A percentile compares a stretch with the other conserved stretches of the same genome.
phyloP scores from a whole-genome alignment of 2,329 filamentous ascomycete genomes.

The Colletotrichum tropicicola region DNA sequence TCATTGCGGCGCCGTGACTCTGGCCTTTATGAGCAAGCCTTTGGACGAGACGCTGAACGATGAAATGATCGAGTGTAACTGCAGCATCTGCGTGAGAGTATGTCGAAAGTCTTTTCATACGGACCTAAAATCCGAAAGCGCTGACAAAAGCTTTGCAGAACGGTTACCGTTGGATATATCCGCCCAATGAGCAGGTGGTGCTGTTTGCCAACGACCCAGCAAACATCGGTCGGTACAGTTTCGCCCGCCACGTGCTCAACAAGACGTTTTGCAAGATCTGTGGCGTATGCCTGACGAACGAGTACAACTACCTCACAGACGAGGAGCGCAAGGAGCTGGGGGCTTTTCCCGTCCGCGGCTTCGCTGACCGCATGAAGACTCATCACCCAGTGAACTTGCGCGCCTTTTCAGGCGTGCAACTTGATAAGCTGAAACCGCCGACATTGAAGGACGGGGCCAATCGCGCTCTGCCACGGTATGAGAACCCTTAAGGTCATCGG shows the following conservation, averaged over 20 bases:
- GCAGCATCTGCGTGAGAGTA: slow-evolving; percentile 57
- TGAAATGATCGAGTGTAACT: slow-evolving; percentile 53
- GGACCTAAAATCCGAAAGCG: not conserved
- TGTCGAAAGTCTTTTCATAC: not conserved
- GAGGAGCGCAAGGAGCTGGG: slow-evolving; percentile 45
- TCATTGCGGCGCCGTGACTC: slow-evolving; percentile 58
- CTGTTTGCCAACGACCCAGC: slow-evolving; percentile 45
- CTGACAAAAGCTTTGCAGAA: slow-evolving; percentile 39
- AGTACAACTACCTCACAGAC: slow-evolving; percentile 37
- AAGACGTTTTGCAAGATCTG: slow-evolving; percentile 60
- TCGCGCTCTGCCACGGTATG: slow-evolving; percentile 42
- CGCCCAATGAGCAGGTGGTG: slow-evolving; percentile 44
- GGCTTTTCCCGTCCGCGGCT: not conserved
- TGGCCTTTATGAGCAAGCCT: slow-evolving; percentile 52
- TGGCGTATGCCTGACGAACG: slow-evolving; percentile 51
- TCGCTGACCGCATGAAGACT: not conserved
- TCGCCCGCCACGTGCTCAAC: slow-evolving; percentile 39
- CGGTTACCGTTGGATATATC: slow-evolving; percentile 56
- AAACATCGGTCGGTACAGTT: slow-evolving; percentile 49
- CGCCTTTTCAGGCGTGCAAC: slow-evolving; percentile 46
- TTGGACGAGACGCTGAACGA: slow-evolving; percentile 47
- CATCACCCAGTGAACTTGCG: slow-evolving; percentile 49
- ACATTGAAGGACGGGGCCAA: slow-evolving; percentile 37
- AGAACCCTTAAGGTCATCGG: slow-evolving; percentile 44
- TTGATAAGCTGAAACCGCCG: slow-evolving; percentile 37